phyloP scores from a whole-genome alignment of 2,329 filamentous ascomycete species.

The Chrysoporthe deuterocubensis region DNA sequence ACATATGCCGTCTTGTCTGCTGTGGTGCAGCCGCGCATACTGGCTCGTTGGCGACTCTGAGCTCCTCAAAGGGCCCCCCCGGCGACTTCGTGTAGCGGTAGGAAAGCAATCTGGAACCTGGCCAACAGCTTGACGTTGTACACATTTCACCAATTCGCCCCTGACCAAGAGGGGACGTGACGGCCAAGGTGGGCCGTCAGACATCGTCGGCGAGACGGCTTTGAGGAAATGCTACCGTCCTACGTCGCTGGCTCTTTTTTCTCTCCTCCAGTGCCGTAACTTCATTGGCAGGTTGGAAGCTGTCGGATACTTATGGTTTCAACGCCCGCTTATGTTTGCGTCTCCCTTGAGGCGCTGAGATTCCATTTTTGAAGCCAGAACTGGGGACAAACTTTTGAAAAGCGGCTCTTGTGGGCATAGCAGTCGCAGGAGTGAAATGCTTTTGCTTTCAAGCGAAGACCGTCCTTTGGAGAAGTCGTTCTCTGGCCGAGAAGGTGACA shows the following conservation, averaged over 20 bases:
- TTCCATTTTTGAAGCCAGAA: too few species aligned
- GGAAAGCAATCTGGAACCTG: constrained; percentile 11
- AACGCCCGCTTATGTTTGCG: neutral
- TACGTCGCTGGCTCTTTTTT: neutral
- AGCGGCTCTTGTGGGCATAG: neutral
- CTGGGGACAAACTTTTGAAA: neutral
- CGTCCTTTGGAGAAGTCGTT: too few species aligned
- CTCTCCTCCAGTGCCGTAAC: neutral
- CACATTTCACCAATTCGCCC: neutral
- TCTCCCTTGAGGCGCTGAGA: neutral
- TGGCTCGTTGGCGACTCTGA: neutral
- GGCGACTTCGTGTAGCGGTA: neutral
- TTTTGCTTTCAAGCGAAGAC: neutral
- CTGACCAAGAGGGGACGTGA: neutral
- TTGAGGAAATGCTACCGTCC: neutral
- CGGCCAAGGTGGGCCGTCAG: neutral
- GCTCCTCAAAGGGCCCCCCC: neutral
- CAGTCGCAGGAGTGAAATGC: neutral
- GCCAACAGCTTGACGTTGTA: constrained; percentile 3
- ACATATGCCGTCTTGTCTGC: neutral
- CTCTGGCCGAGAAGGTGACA: neutral
- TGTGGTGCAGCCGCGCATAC: neutral
- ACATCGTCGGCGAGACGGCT: neutral
- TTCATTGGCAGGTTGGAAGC: neutral
- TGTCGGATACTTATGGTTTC: neutral